These are phyloP conservation scores for Aspergillus candidus DNA, from an alignment of 2,329 filamentous ascomycete genomes.

Conservation along the genomic window DNA sequence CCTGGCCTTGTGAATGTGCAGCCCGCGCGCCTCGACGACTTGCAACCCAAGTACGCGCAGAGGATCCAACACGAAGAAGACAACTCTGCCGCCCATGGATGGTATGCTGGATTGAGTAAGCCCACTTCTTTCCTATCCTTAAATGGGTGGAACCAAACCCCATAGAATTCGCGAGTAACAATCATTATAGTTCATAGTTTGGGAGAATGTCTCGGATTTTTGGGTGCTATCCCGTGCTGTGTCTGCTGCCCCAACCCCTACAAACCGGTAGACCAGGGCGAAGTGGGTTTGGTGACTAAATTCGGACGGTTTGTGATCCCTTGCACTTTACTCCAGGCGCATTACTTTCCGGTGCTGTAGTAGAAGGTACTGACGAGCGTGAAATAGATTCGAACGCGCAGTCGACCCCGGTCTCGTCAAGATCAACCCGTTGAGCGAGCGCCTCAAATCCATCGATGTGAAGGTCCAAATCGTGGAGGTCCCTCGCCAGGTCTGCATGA, in stretches of 20 bases:
- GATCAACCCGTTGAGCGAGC: slow-evolving; percentile 92
- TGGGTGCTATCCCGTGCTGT: slow-evolving; percentile 87
- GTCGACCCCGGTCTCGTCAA: slow-evolving; percentile 96
- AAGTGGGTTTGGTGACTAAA: slow-evolving; percentile 91
- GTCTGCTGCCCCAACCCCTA: slow-evolving; percentile 91
- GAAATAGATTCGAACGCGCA: slow-evolving; percentile 69
- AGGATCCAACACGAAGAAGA: slow-evolving; percentile 54
- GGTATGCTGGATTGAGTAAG: slow-evolving; percentile 84
- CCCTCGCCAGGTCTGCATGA: slow-evolving; percentile 96
- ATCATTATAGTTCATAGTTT: slow-evolving; percentile 58
- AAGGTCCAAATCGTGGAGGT: slow-evolving; percentile 99
- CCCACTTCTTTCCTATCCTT: slow-evolving; percentile 12
- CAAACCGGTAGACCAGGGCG: slow-evolving; percentile 85
- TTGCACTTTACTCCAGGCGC: too few relatives aligned
- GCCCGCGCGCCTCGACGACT: slow-evolving; percentile 73
- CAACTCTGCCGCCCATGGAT: slow-evolving; percentile 68
- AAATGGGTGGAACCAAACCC: background rate
- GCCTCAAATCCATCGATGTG: slow-evolving; percentile 86
- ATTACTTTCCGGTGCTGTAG: background rate
- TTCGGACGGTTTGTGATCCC: slow-evolving; percentile 58
- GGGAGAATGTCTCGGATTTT: slow-evolving; percentile 66
- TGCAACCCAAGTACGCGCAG: slow-evolving; percentile 76
- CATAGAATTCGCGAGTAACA: slow-evolving; percentile 1
- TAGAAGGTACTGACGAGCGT: slow-evolving; percentile 23
- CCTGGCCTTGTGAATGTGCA: slow-evolving; percentile 62